Base-by-base conservation (phyloP, 2,329 filamentous ascomycete species). In the Drechslera avenae region DNA sequence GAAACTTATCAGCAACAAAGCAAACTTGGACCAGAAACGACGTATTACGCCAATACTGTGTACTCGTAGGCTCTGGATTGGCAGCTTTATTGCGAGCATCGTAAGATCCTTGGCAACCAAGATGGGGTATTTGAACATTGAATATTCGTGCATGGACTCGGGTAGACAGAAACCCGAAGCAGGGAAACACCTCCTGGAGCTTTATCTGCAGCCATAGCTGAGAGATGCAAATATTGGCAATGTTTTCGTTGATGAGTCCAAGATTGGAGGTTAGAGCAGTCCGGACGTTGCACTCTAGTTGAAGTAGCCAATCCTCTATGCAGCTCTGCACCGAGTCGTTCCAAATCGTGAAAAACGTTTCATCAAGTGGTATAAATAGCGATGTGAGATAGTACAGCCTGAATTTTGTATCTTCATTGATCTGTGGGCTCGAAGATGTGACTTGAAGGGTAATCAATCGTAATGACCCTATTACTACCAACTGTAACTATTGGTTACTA, bases 361-460 rank as follows among this genome's bases (percentile, higher is more conserved):
- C 84, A 60, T 90, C 85, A 49, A 90, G 87, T 1, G 83, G 83
- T 7, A 81, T 80, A 72, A 86, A 90, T 0, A 90, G 71, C 39
- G 80, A 83, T 31, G 86, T 81, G 14, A 88, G 77, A 54, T 83
- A 77, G 45, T 76, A 49, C 76, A 80, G 7, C 85, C 73, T 56
- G 74, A 78, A 57, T 80, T 80, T 67, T 21, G 19, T 21, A 84
- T 85, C 47, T 73, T 88, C 84, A 32, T 78, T 78, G 32, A 85
- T 74, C 0, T 83, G 81, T 3, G 87, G 86, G n/a, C 83, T 80
- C 47, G 82, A 84, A 59, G 90, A 85, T 3, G 85, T 86, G 35
- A 87, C 81, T 68, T 87, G 86, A 5, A 92, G 79, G 33, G 87
- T 87, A 39, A 91, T 74, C 12, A 88, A 88, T 36, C 86, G 83